Percentiles rank a stretch among this genome's conserved stretches.
phyloP scores from a whole-genome alignment of 1,284 basidiomycete species.

The Ganoderma lucidum region DNA sequence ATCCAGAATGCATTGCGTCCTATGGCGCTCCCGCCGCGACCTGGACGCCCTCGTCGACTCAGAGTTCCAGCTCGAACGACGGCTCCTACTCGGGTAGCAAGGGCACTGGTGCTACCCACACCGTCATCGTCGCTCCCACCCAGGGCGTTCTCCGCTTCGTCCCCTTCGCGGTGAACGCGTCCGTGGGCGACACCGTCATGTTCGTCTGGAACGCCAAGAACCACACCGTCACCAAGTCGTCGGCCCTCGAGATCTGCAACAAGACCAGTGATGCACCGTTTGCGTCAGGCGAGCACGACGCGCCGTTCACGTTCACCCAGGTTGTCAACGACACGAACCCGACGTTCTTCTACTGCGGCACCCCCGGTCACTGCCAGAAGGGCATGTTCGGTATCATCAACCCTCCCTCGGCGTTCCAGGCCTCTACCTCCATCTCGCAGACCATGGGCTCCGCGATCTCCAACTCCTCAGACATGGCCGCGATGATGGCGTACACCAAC shows the following conservation, averaged over 20 bases:
- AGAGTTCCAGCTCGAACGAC: slow-evolving; percentile 19
- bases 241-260: slow-evolving; percentile 73
- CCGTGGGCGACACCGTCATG: slow-evolving; percentile 76
- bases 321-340: slow-evolving; percentile 76
- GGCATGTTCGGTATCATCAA: slow-evolving; percentile 87
- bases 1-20: slow-evolving; percentile 68
- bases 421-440: slow-evolving; percentile 52
- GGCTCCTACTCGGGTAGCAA: slow-evolving; percentile 39
- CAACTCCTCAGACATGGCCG: slow-evolving; percentile 61
- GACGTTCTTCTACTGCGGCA: slow-evolving; percentile 76
- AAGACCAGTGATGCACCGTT: slow-evolving; percentile 66
- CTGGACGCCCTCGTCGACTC: slow-evolving; percentile 28
- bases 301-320: slow-evolving; percentile 71
- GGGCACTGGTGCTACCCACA: slow-evolving; percentile 67
- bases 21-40: slow-evolving; percentile 57
- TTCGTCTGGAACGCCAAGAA: slow-evolving; percentile 78
- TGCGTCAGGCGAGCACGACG: slow-evolving; percentile 68
- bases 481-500: slow-evolving; percentile 60
- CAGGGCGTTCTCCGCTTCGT: slow-evolving; percentile 79
- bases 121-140: slow-evolving; percentile 77
- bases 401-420: slow-evolving; percentile 57
- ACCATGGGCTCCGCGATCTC: slow-evolving; percentile 60
- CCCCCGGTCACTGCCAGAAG: slow-evolving; percentile 70
- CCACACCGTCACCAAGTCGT: slow-evolving; percentile 82
- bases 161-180: slow-evolving; percentile 77